Evolutionary conservation across 2,329 filamentous ascomycete genomes (phyloP), one percentile per base, ranked within the genome.

Genomic region (Nothopassalora personata): DNA sequence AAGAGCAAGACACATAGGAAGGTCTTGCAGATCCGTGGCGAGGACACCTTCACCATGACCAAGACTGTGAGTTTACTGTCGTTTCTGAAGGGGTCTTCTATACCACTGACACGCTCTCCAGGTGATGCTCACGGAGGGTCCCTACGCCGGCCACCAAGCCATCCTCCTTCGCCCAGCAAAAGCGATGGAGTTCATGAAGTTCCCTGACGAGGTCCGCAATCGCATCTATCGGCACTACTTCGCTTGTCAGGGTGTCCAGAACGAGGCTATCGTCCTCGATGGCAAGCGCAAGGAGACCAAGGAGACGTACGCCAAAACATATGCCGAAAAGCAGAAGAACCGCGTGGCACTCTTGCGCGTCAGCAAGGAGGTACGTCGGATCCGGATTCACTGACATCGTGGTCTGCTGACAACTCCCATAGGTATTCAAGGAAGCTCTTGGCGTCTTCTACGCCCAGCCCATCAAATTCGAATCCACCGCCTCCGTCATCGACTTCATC

Each of bases 81-180:
- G 27, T 30, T 43, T 5, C 31, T 6, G 11, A 34, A 47, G 19
- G 23, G 19, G 11, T 27, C 3, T 8, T 43, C 30, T 13, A 15
- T 30, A 18, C 30, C 39, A 30, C 58, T 66, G 18, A 63, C 50
- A 46, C 18, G 23, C 34, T 1, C 19, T 33, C 15, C 31, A 70
- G 68, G 60, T 67, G 43, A 55, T 70, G 28, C 61, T 73, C 48
- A 64, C 67, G 1, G 68, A 71, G 11, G 72, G 73, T 27, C 60
- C 63, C 3, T 67, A 70, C 46, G 67, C 65, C 31, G 72, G 72
- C 18, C 60, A 68, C 51, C 70, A 74, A 56, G 73, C 70, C 11
- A 67, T 76, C 54, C 53, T 75, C 28, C 30, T 76, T 57, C 67
- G 68, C 23, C 72, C 73, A 1, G 66, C 68, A 30, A 65, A 67